These are phyloP conservation scores for Zizania palustris DNA, from an alignment of 202 grass and related monocot genomes.

Conservation along the genomic window DNA sequence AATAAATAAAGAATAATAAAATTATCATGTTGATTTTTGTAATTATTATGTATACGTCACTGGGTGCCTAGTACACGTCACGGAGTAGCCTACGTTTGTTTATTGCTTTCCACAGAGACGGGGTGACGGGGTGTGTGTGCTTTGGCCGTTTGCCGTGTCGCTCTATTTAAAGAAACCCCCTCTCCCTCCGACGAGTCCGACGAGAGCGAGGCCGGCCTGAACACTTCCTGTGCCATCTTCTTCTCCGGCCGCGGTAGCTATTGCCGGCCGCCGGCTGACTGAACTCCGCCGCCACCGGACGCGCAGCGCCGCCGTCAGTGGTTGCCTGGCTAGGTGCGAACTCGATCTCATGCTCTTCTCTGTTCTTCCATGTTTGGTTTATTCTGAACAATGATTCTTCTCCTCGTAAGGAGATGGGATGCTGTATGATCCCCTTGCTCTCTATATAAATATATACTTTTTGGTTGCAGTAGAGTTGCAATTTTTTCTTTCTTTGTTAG, in stretches of 20 bases:
- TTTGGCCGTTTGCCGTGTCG: constrained; percentile 16
- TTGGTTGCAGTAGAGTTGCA: not conserved
- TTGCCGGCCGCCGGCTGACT: not conserved
- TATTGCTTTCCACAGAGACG: not conserved
- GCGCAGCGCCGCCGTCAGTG: not conserved
- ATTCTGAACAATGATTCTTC: too few relatives aligned
- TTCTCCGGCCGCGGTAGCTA: too few relatives aligned
- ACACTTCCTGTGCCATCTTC: too few relatives aligned
- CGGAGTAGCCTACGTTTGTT: not conserved
- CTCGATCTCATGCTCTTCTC: not conserved
- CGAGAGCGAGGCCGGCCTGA: not conserved
- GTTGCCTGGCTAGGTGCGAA: not conserved
- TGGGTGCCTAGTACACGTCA: too few relatives aligned
- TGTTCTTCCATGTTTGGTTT: not conserved
- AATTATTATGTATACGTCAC: too few relatives aligned
- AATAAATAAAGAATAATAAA: too few relatives aligned
- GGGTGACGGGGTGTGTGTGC: not conserved
- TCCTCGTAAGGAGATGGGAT: too few relatives aligned
- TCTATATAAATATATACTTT: not conserved
- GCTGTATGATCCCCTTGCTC: not conserved
- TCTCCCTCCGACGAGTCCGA: not conserved
- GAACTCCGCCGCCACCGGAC: not conserved
- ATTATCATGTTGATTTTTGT: too few relatives aligned
- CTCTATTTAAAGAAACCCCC: constrained; percentile 46
- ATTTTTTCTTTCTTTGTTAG: not conserved